Percentiles rank a stretch among this genome's conserved stretches.
phyloP scores from a whole-genome alignment of 1,139 yeast species.

The Hemisphaericaspora xylanilytica region DNA sequence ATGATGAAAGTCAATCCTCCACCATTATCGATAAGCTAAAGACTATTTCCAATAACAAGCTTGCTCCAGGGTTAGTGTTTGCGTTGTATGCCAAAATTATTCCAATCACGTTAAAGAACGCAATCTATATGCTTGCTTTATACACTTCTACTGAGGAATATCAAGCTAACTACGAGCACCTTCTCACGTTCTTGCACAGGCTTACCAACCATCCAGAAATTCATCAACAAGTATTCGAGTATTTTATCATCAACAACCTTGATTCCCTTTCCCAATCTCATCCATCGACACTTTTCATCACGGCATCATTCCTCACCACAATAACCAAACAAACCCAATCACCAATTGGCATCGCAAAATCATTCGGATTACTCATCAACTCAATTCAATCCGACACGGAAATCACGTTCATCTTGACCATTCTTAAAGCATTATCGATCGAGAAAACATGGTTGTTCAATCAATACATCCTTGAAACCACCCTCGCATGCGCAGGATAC shows the following conservation, averaged over 20 bases:
- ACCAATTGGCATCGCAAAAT: background rate
- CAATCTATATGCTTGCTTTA: conserved; percentile 12
- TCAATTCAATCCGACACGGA: conserved; percentile 5
- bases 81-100: conserved; percentile 9
- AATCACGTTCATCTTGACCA: conserved; percentile 4
- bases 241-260: background rate
- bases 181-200: conserved; percentile 15
- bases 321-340: background rate
- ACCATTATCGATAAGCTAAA: conserved; percentile 1
- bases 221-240: background rate
- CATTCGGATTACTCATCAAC: conserved; percentile 5
- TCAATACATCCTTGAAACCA: conserved; percentile 63
- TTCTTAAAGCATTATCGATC: conserved; percentile 39
- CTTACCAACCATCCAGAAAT: conserved; percentile 1
- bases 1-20: background rate
- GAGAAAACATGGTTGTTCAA: conserved; percentile 57
- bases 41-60: background rate
- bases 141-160: conserved; percentile 8
- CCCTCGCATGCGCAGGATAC: conserved; percentile 8
- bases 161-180: conserved; percentile 9
- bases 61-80: conserved; percentile 7
- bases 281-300: background rate
- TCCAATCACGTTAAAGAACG: conserved; percentile 5
- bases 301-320: conserved; percentile 3
- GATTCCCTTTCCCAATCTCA: background rate